Evolutionary conservation across 345 rosid species (phyloP).

Genomic region (Triadica sebifera): DNA sequence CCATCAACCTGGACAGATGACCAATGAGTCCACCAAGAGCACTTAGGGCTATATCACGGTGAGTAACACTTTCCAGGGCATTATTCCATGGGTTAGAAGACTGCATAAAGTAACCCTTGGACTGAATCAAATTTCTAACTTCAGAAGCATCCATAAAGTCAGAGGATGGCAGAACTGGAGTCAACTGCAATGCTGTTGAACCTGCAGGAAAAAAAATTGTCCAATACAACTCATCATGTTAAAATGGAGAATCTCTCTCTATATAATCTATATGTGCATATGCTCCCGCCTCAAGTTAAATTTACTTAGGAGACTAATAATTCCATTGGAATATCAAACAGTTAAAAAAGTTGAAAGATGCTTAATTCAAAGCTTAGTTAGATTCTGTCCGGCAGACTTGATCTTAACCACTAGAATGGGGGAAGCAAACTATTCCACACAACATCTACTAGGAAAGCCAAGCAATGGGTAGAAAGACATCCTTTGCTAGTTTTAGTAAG

Average conservation of each 20-base stretch:
- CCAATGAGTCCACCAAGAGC: slow-evolving; percentile 79
- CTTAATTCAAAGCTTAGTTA: too few relatives aligned
- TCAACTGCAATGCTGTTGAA: slow-evolving; percentile 54
- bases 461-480: not conserved
- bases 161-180: slow-evolving; percentile 44
- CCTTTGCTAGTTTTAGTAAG: too few relatives aligned
- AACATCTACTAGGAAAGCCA: not conserved
- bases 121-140: slow-evolving; percentile 61
- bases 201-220: slow-evolving; percentile 36
- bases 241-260: not conserved
- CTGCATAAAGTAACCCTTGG: slow-evolving; percentile 61
- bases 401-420: too few relatives aligned
- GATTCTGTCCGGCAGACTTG: too few relatives aligned
- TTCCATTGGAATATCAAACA: too few relatives aligned
- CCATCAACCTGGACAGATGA: slow-evolving; percentile 90
- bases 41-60: slow-evolving; percentile 47
- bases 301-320: too few relatives aligned
- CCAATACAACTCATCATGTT: slow-evolving; percentile 1
- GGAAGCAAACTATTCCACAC: not conserved
- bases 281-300: too few relatives aligned
- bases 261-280: too few relatives aligned
- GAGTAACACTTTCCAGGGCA: slow-evolving; percentile 48
- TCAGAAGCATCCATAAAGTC: slow-evolving; percentile 61
- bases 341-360: too few relatives aligned
- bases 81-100: slow-evolving; percentile 50